phyloP scores from a whole-genome alignment of 1,284 basidiomycete species.

The Tylopilus microsporus region DNA sequence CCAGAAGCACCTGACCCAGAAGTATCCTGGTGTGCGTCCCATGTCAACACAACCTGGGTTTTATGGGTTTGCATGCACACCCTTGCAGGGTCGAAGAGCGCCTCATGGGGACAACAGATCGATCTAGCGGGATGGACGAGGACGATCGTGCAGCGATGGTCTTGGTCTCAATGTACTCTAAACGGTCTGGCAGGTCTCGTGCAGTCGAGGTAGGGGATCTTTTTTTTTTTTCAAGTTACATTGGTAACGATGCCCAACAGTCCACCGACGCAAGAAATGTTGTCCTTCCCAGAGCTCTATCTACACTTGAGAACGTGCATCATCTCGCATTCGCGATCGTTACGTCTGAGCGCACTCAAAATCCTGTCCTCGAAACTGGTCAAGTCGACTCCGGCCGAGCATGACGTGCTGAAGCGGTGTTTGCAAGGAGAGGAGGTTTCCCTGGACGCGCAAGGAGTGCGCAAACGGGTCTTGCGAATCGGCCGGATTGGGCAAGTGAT shows the following conservation, averaged over 20 bases:
- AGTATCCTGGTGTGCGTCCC: slow-evolving; percentile 32
- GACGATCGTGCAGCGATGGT: slow-evolving; percentile 50
- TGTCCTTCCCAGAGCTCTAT: slow-evolving; percentile 46
- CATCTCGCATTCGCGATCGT: slow-evolving; percentile 54
- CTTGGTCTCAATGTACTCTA: slow-evolving; percentile 53
- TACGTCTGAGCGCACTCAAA: slow-evolving; percentile 55
- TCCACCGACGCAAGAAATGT: slow-evolving; percentile 21
- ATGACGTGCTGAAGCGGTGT: slow-evolving; percentile 41
- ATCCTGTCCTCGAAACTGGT: slow-evolving; percentile 48
- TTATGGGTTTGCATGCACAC: slow-evolving; percentile 46
- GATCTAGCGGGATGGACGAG: slow-evolving; percentile 46
- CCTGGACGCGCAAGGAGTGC: slow-evolving; percentile 70
- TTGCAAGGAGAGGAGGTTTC: slow-evolving; percentile 52
- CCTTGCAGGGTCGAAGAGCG: slow-evolving; percentile 38
- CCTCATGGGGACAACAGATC: slow-evolving; percentile 39
- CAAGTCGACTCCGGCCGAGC: slow-evolving; percentile 7
- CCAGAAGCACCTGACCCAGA: slow-evolving; percentile 29
- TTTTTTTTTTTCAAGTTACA: not conserved
- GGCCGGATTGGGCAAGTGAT: slow-evolving; percentile 54
- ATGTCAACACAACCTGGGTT: slow-evolving; percentile 49
- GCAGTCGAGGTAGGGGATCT: slow-evolving; percentile 40
- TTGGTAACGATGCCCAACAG: slow-evolving; percentile 6
- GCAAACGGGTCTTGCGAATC: slow-evolving; percentile 77
- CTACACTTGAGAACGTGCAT: slow-evolving; percentile 42
- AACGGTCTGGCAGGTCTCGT: slow-evolving; percentile 49